Evolutionary conservation across 768 basidiomycete species (phyloP).

Genomic region (Lactarius deliciosus): DNA sequence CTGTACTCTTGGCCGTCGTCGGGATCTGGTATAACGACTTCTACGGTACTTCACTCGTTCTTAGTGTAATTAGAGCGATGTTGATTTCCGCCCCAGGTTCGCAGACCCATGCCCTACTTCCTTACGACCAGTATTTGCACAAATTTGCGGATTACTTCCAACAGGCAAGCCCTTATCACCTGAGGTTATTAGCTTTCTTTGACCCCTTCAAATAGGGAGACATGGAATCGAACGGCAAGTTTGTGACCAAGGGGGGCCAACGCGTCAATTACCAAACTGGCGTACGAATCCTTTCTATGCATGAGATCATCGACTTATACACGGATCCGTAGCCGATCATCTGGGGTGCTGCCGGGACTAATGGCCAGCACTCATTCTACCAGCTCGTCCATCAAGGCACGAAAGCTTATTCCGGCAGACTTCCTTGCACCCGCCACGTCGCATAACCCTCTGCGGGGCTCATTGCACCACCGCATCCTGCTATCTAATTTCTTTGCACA

Average conservation of each 20-base stretch:
- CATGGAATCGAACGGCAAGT: conserved; percentile 99
- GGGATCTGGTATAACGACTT: conserved; percentile 99
- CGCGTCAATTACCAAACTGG: conserved; percentile 97
- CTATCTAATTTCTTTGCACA: conserved; percentile 99
- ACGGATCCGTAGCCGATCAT: conserved; percentile 74
- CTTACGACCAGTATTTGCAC: conserved; percentile 98
- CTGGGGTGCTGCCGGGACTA: conserved; percentile 98
- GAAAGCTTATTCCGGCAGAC: conserved; percentile 88
- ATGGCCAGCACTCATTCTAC: conserved; percentile 99
- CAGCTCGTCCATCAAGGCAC: conserved; percentile 95
- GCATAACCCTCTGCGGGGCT: conserved; percentile 81
- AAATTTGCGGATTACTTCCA: conserved; percentile 99
- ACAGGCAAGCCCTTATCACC: conserved; percentile 47
- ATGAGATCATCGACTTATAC: conserved; percentile 15
- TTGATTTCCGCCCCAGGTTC: conserved; percentile 52
- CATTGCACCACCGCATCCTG: conserved; percentile 96
- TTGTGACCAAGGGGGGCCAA: conserved; percentile 88
- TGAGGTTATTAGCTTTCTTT: not conserved
- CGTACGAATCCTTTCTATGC: conserved; percentile 46
- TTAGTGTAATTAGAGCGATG: not conserved
- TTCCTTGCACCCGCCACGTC: conserved; percentile 88
- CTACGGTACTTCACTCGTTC: conserved; percentile 51
- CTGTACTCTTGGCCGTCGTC: conserved; percentile 83
- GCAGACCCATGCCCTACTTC: conserved; percentile 92
- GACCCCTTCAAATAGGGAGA: conserved; percentile 57